These are phyloP conservation scores for Phytophthora boehmeriae DNA, from an alignment of 352 stramenopile species.

Conservation along the genomic window DNA sequence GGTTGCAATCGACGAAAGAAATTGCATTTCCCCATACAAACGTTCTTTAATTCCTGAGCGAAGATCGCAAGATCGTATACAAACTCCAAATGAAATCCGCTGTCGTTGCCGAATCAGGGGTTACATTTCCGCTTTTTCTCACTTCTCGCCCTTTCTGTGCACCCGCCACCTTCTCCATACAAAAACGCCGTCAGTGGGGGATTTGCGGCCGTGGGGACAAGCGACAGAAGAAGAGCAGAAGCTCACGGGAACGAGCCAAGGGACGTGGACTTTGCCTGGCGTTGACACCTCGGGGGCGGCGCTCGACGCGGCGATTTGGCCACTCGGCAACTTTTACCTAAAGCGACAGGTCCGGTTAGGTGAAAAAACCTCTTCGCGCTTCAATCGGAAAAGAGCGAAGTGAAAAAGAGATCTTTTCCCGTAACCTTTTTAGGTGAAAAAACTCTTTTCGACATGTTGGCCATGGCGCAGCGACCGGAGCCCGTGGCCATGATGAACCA, in stretches of 20 bases:
- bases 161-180: background rate
- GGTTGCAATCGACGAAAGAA: background rate
- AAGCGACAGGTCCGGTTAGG: constrained; percentile 14
- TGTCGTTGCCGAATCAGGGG: background rate
- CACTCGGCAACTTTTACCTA: constrained; percentile 4
- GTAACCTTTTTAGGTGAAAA: constrained; percentile 5
- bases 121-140: too few species aligned
- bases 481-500: constrained; percentile 41
- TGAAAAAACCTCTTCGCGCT: constrained; percentile 19
- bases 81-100: background rate
- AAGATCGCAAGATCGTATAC: background rate
- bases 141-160: background rate
- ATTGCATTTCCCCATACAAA: background rate
- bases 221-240: constrained; percentile 32
- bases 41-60: too few species aligned
- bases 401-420: background rate
- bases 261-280: constrained; percentile 1
- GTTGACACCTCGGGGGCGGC: constrained; percentile 21
- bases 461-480: constrained; percentile 21
- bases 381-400: constrained; percentile 47
- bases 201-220: constrained; percentile 11
- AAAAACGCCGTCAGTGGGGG: constrained; percentile 26
- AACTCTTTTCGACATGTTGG: constrained; percentile 31
- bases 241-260: background rate
- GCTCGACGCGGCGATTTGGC: constrained; percentile 6